phyloP scores from a whole-genome alignment of 2,329 filamentous ascomycete genomes.

The Alternaria triticina region DNA sequence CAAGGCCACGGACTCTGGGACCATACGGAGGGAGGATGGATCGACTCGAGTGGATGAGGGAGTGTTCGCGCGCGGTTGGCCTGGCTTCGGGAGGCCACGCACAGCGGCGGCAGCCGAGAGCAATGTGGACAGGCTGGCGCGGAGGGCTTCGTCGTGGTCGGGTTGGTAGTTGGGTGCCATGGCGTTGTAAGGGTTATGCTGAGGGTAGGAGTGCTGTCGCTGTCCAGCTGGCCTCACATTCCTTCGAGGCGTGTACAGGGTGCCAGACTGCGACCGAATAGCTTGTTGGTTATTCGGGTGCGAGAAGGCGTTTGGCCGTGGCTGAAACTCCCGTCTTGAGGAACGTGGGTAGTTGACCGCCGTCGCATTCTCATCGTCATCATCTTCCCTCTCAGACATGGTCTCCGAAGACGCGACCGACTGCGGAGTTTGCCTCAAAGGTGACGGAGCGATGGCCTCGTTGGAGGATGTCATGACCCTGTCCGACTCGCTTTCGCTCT shows the following conservation, averaged over 20 bases:
- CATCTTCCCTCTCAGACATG: slow-evolving; percentile 43
- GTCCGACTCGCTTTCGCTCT: slow-evolving; percentile 90
- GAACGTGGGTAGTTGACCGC: slow-evolving; percentile 70
- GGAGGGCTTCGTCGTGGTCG: slow-evolving; percentile 90
- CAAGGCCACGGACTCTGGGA: slow-evolving; percentile 65
- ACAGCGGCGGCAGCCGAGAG: slow-evolving; percentile 94
- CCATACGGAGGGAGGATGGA: slow-evolving; percentile 62
- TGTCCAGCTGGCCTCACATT: slow-evolving; percentile 44
- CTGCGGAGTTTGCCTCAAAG: slow-evolving; percentile 37
- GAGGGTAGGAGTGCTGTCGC: slow-evolving; percentile 49
- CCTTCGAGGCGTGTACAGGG: slow-evolving; percentile 54
- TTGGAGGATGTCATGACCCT: slow-evolving; percentile 69
- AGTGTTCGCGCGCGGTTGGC: slow-evolving; percentile 45
- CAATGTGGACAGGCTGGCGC: slow-evolving; percentile 91
- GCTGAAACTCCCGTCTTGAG: slow-evolving; percentile 70
- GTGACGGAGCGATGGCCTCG: slow-evolving; percentile 58
- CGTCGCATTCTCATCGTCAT: slow-evolving; percentile 75
- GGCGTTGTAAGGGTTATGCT: slow-evolving; percentile 68
- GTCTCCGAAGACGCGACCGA: slow-evolving; percentile 48
- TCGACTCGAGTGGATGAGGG: slow-evolving; percentile 51
- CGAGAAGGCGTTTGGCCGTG: slow-evolving; percentile 90
- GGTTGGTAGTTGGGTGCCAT: slow-evolving; percentile 78
- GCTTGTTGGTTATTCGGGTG: slow-evolving; percentile 68
- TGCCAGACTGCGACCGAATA: slow-evolving; percentile 54
- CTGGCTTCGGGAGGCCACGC: slow-evolving; percentile 73